A percentile compares a stretch with the other conserved stretches of the same genome.
phyloP scores from a whole-genome alignment of 2,329 filamentous ascomycete species.

The Trichophyton simii region DNA sequence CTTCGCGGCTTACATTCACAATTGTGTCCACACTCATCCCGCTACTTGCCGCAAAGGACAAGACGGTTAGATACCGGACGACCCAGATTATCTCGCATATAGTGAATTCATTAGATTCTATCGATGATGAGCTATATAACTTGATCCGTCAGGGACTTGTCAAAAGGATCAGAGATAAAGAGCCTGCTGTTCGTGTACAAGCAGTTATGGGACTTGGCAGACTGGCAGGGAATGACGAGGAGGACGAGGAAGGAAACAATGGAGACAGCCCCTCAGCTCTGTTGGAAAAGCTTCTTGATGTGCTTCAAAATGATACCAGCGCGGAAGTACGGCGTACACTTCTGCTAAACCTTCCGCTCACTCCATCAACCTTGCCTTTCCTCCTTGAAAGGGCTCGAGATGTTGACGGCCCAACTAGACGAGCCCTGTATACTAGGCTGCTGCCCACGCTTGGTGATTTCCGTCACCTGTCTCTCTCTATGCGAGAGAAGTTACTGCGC shows the following conservation, averaged over 20 bases:
- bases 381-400: conserved; percentile 85
- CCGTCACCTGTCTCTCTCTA: conserved; percentile 78
- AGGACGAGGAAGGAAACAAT: conserved; percentile 57
- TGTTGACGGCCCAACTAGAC: conserved; percentile 68
- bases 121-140: conserved; percentile 85
- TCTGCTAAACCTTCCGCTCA: conserved; percentile 78
- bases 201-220: conserved; percentile 82
- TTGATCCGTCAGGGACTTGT: conserved; percentile 65
- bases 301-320: conserved; percentile 85
- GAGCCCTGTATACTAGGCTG: conserved; percentile 75
- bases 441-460: conserved; percentile 88
- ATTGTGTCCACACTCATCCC: conserved; percentile 63
- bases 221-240: conserved; percentile 60
- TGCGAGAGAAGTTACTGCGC: conserved; percentile 86
- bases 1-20: conserved; percentile 60
- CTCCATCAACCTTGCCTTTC: conserved; percentile 68
- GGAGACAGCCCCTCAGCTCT: conserved; percentile 52
- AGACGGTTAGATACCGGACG: conserved; percentile 75
- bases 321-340: conserved; percentile 84
- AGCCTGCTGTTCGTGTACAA: conserved; percentile 81
- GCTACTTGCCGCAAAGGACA: conserved; percentile 77
- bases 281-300: conserved; percentile 70
- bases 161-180: conserved; percentile 84
- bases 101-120: conserved; percentile 80
- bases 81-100: conserved; percentile 85